phyloP scores from a whole-genome alignment of 441 rosid genomes.

The Sinapis alba region DNA sequence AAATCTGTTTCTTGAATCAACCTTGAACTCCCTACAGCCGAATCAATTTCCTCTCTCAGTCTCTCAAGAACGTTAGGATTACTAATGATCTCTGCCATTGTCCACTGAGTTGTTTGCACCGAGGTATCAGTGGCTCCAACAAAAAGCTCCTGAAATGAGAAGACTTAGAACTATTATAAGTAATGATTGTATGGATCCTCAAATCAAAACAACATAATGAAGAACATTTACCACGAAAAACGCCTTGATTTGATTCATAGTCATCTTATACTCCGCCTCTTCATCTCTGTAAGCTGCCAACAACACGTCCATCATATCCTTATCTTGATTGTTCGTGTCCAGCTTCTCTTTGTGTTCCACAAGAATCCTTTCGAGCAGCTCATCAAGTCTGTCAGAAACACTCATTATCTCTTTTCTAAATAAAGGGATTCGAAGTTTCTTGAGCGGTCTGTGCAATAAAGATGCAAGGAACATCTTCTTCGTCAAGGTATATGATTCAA shows the following conservation, averaged over 20 bases:
- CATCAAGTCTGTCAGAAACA: constrained; percentile 9
- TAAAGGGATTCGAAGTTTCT: constrained; percentile 23
- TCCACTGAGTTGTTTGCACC: constrained; percentile 3
- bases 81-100: constrained; percentile 14
- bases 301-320: constrained; percentile 40
- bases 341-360: constrained; percentile 42
- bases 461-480: constrained; percentile 35
- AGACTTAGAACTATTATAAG: neutral
- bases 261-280: constrained; percentile 37
- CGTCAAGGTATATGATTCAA: constrained; percentile 8
- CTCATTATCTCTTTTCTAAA: constrained; percentile 31
- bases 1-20: constrained; percentile 32
- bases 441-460: constrained; percentile 30
- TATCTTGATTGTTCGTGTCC: neutral
- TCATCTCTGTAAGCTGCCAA: constrained; percentile 28
- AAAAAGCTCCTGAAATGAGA: neutral
- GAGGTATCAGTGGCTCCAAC: constrained; percentile 24
- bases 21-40: constrained; percentile 4
- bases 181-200: neutral
- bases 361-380: constrained; percentile 45
- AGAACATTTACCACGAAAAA: constrained; percentile 37
- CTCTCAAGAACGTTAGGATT: neutral
- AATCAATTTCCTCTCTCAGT: constrained; percentile 11
- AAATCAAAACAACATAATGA: neutral
- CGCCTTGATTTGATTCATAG: constrained; percentile 37